Evolutionary conservation across 148 eudicot species (phyloP).

Genomic region (Camellia lanceoleosa): DNA sequence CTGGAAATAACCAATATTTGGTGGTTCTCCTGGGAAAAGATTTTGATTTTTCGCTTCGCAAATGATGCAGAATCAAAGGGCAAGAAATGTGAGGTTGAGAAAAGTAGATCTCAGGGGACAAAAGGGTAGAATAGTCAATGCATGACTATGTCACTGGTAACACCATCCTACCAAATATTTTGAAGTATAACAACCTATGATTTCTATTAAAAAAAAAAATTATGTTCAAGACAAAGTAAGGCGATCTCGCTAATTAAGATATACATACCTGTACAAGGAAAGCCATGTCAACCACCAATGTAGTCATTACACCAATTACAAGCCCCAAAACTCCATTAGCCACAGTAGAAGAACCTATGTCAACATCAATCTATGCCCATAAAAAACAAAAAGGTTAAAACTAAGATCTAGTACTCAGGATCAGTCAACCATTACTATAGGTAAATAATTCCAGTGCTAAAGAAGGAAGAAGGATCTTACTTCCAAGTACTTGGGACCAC

Average conservation of each 20-base stretch:
- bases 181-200: background rate
- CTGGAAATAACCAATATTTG: background rate
- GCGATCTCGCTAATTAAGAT: background rate
- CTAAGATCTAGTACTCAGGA: background rate
- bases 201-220: background rate
- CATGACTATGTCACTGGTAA: background rate
- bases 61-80: background rate
- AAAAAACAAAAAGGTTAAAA: conserved; percentile 6
- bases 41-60: background rate
- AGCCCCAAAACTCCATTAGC: conserved; percentile 99
- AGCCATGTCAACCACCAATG: conserved; percentile 98
- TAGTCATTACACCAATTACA: conserved; percentile 89
- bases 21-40: background rate
- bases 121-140: background rate
- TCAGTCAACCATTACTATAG: background rate
- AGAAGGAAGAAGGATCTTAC: conserved; percentile 35
- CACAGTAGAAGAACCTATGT: conserved; percentile 97
- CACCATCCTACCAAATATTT: background rate
- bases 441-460: background rate
- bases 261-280: conserved; percentile 90
- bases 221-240: background rate
- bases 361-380: conserved; percentile 77
- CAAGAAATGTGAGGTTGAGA: background rate
- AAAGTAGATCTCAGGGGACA: background rate
- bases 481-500: conserved; percentile 89